phyloP scores from a whole-genome alignment of 331 rosid species.

The Acacia concinna region DNA sequence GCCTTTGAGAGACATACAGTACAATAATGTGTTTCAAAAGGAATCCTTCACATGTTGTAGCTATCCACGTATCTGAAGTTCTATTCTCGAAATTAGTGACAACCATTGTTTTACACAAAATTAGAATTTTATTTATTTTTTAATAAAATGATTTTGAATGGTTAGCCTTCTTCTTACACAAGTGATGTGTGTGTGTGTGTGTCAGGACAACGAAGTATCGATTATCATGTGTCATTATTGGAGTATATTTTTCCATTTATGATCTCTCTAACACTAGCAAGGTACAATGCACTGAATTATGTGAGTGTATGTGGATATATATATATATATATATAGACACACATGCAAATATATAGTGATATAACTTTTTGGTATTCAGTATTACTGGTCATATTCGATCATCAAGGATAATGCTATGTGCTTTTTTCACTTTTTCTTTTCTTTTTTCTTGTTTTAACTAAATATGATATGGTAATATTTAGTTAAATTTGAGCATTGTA shows the following conservation, averaged over 20 bases:
- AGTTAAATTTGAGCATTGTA: neutral
- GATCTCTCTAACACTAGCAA: neutral
- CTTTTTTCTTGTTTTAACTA: neutral
- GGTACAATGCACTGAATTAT: neutral
- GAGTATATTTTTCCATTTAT: neutral
- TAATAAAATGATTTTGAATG: neutral
- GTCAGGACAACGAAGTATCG: conserved; percentile 7
- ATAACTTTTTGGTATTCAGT: no score
- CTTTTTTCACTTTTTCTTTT: no score
- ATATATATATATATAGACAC: no score
- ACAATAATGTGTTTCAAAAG: neutral
- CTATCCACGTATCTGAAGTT: neutral
- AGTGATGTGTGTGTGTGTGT: neutral
- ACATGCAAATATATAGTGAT: no score
- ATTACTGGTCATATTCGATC: no score
- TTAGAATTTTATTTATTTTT: neutral
- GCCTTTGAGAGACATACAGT: neutral
- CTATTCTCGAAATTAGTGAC: neutral
- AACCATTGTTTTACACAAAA: neutral
- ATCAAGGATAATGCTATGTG: no score
- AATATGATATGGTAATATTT: neutral
- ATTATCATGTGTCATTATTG: conserved; percentile 22
- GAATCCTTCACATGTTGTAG: conserved; percentile 1
- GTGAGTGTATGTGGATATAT: neutral
- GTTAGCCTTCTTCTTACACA: neutral